Percentiles rank a stretch among this genome's conserved stretches.
Conservation (phyloP, 1,284 basidiomycete genomes). For the Heliocybe sulcata region DNA sequence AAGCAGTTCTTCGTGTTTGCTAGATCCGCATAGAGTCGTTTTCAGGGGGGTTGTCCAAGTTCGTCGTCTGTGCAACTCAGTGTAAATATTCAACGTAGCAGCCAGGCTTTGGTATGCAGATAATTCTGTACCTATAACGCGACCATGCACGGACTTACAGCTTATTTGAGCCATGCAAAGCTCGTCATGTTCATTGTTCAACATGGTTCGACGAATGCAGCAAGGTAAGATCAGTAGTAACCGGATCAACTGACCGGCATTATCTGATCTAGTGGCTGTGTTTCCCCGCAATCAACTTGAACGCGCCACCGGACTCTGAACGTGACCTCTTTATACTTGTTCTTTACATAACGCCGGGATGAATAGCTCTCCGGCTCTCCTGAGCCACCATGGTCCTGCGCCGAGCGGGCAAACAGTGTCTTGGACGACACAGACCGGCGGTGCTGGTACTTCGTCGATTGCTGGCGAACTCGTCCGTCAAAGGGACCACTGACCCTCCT, state of each 20-base stretch:
- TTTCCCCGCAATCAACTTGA: not conserved
- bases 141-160: no score
- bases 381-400: not conserved
- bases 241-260: no score
- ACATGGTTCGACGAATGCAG: not conserved
- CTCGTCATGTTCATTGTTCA: not conserved
- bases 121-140: no score
- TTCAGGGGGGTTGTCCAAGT: no score
- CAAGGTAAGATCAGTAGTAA: not conserved
- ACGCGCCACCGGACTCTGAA: no score
- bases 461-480: constrained; percentile 37
- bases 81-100: no score
- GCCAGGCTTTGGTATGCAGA: no score
- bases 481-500: constrained; percentile 54
- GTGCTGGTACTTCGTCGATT: not conserved
- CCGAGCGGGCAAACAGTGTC: not conserved
- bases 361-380: not conserved
- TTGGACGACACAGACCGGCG: not conserved
- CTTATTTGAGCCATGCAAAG: no score
- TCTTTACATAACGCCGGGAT: not conserved
- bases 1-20: no score
- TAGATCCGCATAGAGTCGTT: no score
- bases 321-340: no score
- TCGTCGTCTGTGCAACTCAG: no score
- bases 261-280: not conserved